Conservation (phyloP, 805 yeast species). For the Kuraishia capsulata region DNA sequence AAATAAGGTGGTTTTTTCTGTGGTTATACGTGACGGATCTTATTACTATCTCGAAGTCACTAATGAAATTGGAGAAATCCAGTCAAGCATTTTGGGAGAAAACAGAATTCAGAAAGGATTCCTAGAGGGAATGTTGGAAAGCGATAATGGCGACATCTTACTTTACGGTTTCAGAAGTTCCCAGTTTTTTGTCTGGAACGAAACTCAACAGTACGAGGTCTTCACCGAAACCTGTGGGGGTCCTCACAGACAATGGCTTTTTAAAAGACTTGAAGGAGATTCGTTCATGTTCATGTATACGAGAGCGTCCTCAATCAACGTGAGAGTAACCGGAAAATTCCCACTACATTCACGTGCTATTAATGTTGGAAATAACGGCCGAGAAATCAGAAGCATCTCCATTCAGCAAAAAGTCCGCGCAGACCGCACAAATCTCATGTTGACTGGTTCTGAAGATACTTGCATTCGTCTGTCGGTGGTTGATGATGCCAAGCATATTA, state of each 20-base stretch:
- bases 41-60: slow-evolving; percentile 33
- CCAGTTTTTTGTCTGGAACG: slow-evolving; percentile 74
- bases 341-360: slow-evolving; percentile 19
- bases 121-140: slow-evolving; percentile 60
- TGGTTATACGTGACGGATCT: slow-evolving; percentile 62
- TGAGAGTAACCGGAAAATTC: slow-evolving; percentile 22
- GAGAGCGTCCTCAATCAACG: slow-evolving; percentile 39
- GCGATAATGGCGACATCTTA: slow-evolving; percentile 35
- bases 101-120: slow-evolving; percentile 70
- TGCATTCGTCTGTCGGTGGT: slow-evolving; percentile 51
- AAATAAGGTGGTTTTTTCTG: slow-evolving; percentile 18
- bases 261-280: slow-evolving; percentile 10
- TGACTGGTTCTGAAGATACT: slow-evolving; percentile 89
- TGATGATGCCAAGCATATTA: slow-evolving; percentile 30
- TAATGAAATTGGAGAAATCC: slow-evolving; percentile 5
- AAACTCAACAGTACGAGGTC: slow-evolving; percentile 63
- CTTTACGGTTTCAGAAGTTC: slow-evolving; percentile 80
- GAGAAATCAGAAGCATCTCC: slow-evolving; percentile 76
- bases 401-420: slow-evolving; percentile 27
- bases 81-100: slow-evolving; percentile 16
- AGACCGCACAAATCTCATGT: slow-evolving; percentile 32
- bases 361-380: slow-evolving; percentile 74
- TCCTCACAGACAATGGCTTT: slow-evolving; percentile 73
- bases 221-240: slow-evolving; percentile 80
- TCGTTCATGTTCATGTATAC: slow-evolving; percentile 46